A percentile compares a stretch with the other conserved stretches of the same genome.
Evolutionary conservation across 2,329 filamentous ascomycete genomes (phyloP).

Genomic region (Colletotrichum cereale): DNA sequence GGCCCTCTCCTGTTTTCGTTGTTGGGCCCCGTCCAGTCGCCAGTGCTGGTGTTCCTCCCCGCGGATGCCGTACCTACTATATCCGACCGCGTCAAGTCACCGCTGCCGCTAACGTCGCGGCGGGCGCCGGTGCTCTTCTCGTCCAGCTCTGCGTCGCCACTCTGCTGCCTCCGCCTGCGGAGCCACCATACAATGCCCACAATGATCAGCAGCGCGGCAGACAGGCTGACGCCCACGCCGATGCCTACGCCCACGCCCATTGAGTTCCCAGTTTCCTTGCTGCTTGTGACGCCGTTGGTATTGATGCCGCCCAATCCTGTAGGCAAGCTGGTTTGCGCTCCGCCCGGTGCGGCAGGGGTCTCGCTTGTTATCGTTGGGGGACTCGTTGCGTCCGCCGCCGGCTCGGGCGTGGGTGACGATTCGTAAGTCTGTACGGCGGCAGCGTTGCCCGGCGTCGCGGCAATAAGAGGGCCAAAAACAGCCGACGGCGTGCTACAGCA

Average conservation of each 20-base stretch:
- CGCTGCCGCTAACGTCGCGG: not conserved
- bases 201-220: constrained; percentile 20
- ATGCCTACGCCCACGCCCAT: constrained; percentile 21
- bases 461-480: constrained; percentile 35
- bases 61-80: constrained; percentile 23
- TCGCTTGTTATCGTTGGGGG: constrained; percentile 19
- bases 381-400: constrained; percentile 3
- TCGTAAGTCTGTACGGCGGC: no score
- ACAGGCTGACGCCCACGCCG: constrained; percentile 22
- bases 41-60: constrained; percentile 21
- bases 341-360: constrained; percentile 6
- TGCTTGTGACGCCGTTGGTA: not conserved
- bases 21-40: constrained; percentile 5
- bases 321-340: not conserved
- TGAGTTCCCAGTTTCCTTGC: not conserved
- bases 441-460: constrained; percentile 33
- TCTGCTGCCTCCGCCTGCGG: constrained; percentile 17
- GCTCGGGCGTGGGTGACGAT: not conserved
- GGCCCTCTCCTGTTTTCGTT: not conserved
- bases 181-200: constrained; percentile 31
- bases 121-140: constrained; percentile 12
- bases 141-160: constrained; percentile 13
- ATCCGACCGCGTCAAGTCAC: constrained; percentile 8
- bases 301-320: not conserved
- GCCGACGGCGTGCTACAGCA: constrained; percentile 30